Evolutionary conservation across 495 filamentous ascomycete genomes (phyloP), one percentile per base, ranked within the genome.

Genomic region (Aspergillus cavernicola): DNA sequence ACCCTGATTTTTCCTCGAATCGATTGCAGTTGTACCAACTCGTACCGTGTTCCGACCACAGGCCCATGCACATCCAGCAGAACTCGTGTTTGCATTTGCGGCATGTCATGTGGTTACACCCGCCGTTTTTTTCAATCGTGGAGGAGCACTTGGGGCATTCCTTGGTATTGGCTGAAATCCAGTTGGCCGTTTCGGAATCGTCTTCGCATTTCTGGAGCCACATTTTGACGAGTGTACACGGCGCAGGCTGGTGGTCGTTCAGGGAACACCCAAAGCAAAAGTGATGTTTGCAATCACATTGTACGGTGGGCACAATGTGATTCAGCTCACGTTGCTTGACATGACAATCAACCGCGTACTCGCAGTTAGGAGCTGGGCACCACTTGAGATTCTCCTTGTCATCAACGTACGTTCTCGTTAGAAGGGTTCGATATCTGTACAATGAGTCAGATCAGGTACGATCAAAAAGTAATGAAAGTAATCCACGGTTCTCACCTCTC

Each of bases 21-120:
- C 93, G 78, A 62, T 95, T 98, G 80, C 93, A 98, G 67, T 96
- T 98, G 72, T 98, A 98, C 93, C 93, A 98, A 72, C 90, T 96
- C n/a, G 93, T 97, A 51, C 93, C 93, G 63, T 98, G 93, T 67
- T 98, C 93, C 1, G 90, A 91, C 93, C 93, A 98, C 8, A 95
- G 75, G 1, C 93, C 93, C 93, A 98, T 98, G 68, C 93, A 98
- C 84, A 98, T 97, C 93, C 93, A 98, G 75, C 93, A 98, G 63
- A 98, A 98, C 67, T 98, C 93, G 65, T 97, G 86, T 62, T 93
- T 92, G 76, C 93, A 98, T 70, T 98, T 98, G 39, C 93, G 82
- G 69, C 93, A 98, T 0, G 93, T 98, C 93, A 98, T 98, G 66
- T 98, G 93, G 76, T 98, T 98, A 72, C 93, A 98, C 5, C 93